Base-by-base conservation (phyloP, 1,139 yeast species). In the Saccharomyces hybrid region DNA sequence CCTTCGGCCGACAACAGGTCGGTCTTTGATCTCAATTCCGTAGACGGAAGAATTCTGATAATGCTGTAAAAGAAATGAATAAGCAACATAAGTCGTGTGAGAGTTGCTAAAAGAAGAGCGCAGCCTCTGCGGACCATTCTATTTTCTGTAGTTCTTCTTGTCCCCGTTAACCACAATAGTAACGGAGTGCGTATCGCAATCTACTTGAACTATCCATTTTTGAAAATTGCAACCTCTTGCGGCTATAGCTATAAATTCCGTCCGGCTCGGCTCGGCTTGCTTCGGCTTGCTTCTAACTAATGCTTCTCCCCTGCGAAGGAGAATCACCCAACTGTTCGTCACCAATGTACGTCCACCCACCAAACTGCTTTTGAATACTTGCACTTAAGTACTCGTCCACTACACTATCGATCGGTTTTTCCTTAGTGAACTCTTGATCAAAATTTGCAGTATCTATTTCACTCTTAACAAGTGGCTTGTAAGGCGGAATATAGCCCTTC, bases 271-370 rank as follows among this genome's bases (percentile, higher is more conserved):
- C n/a, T 16, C 44, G 44, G 44, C 44, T 38, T 16, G 26, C 6
- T 11, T 38, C 13, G 41, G 20, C 44, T 20, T 20, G 23, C 23
- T 16, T 38, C 50, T 56, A 63, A 48, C 62, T 57, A n/a, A 61
- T 60, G 54, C 65, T 63, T 53, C 61, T 61, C 1, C 63, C 65
- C 47, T 64, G 68, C 2, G 56, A 52, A 60, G 64, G 55, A 28
- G 69, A 63, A 52, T 58, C 59, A 3, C 69, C 73, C 20, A 73
- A 57, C 55, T 73, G 75, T 56, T 73, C 75, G 9, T 70, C 69
- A 4, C 91, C 96, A 54, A 88, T 89, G 70, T 89, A 91, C 1
- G 97, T 90, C 99, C 99, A 93, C 2, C 98, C 97, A 47, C 97
- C 97, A 76, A 93, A 93, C 72, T 91, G 97, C 68, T 86, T 84